Evolutionary conservation across 768 basidiomycete species (phyloP).

Genomic region (Lepiota subincarnata): DNA sequence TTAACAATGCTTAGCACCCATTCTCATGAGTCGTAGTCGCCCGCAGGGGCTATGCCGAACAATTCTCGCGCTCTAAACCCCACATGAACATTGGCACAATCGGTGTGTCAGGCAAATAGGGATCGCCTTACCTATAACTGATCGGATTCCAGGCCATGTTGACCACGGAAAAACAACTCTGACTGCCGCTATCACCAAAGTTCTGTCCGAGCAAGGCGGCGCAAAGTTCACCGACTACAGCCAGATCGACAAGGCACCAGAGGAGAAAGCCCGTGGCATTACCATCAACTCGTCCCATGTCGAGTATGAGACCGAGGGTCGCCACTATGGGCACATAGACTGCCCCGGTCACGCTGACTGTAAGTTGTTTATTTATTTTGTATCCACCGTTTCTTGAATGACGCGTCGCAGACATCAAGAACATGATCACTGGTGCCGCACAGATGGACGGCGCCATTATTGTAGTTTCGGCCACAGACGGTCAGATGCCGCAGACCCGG

Average conservation of each 20-base stretch:
- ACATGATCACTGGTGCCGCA: constrained; percentile 99
- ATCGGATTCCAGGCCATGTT: constrained; percentile 65
- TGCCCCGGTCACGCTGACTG: constrained; percentile 97
- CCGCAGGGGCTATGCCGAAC: constrained; percentile 74
- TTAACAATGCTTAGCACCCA: constrained; percentile 2
- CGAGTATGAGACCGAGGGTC: constrained; percentile 87
- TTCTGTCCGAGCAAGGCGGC: constrained; percentile 72
- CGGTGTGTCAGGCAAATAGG: constrained; percentile 39
- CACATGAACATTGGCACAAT: constrained; percentile 97
- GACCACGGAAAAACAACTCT: constrained; percentile 99
- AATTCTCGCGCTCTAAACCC: constrained; percentile 72
- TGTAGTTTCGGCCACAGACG: constrained; percentile 97
- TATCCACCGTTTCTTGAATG: constrained; percentile 12
- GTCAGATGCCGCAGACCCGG: constrained; percentile 99
- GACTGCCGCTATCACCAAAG: constrained; percentile 94
- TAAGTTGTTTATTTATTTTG: constrained; percentile 33
- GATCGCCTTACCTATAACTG: neutral
- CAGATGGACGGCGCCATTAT: constrained; percentile 97
- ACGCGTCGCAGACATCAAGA: constrained; percentile 71
- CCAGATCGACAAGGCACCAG: constrained; percentile 98
- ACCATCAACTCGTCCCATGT: constrained; percentile 99
- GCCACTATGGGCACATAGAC: constrained; percentile 98
- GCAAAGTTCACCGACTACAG: constrained; percentile 92
- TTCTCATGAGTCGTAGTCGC: constrained; percentile 29
- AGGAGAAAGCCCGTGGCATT: constrained; percentile 99